These are phyloP conservation scores for Hyphodiscus sp. DNA, from an alignment of 2,329 filamentous ascomycete species.

Conservation along the genomic window DNA sequence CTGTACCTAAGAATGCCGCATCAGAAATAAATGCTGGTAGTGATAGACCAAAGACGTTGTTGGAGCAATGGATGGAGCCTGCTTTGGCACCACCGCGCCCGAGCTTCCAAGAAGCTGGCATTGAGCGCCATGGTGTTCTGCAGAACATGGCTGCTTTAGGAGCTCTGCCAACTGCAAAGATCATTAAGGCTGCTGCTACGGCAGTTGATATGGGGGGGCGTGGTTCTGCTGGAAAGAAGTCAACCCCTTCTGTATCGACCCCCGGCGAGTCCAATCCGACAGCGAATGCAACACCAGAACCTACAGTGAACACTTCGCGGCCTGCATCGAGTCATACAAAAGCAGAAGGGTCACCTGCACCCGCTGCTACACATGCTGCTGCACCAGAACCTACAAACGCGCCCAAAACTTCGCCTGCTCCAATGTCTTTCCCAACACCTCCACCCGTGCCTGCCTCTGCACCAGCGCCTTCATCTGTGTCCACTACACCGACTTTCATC, in stretches of 20 bases:
- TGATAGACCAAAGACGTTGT: slow-evolving; percentile 20
- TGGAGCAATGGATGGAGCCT: slow-evolving; percentile 50
- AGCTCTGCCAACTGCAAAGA: slow-evolving; percentile 56
- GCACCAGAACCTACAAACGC: background rate
- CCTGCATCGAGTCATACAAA: slow-evolving; percentile 14
- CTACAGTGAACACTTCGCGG: slow-evolving; percentile 9
- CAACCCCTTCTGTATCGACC: slow-evolving; percentile 18
- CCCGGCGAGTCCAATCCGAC: slow-evolving; percentile 14
- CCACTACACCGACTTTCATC: background rate
- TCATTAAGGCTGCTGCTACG: slow-evolving; percentile 41
- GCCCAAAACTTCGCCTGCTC: background rate
- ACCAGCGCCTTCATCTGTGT: background rate
- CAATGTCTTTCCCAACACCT: slow-evolving; percentile 2
- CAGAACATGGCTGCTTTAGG: slow-evolving; percentile 81
- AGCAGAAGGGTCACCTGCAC: slow-evolving; percentile 5
- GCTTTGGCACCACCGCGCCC: slow-evolving; percentile 46
- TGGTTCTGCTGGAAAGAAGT: slow-evolving; percentile 20
- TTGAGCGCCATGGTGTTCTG: slow-evolving; percentile 68
- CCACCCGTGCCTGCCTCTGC: slow-evolving; percentile 2
- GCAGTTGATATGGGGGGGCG: slow-evolving; percentile 11
- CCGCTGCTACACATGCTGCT: slow-evolving; percentile 1
- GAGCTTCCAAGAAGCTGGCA: slow-evolving; percentile 69
- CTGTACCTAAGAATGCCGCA: slow-evolving; percentile 10
- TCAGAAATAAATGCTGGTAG: slow-evolving; percentile 6
- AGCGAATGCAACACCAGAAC: slow-evolving; percentile 20